Percentiles rank a stretch among this genome's conserved stretches.
Evolutionary conservation across 2,329 filamentous ascomycete species (phyloP).

Genomic region (Aspergillus terreus): DNA sequence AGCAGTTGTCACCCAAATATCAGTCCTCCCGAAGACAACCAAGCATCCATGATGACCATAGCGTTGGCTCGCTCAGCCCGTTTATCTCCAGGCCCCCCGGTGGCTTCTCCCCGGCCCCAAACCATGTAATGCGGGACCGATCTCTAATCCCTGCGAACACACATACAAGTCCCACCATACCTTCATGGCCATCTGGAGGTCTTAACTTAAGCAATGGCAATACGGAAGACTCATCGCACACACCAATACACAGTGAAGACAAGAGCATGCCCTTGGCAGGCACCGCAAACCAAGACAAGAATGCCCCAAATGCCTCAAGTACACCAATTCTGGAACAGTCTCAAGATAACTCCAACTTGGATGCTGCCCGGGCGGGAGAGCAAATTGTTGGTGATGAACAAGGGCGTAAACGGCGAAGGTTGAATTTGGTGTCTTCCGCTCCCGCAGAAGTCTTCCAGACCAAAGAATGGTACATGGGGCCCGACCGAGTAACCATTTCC

Average conservation of each 20-base stretch:
- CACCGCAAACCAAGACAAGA: no score
- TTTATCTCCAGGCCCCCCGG: not conserved
- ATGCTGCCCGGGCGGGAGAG: constrained; percentile 18
- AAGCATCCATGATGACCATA: not conserved
- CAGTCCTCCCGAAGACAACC: constrained; percentile 16
- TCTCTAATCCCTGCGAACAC: not conserved
- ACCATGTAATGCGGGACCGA: not conserved
- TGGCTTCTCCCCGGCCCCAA: not conserved
- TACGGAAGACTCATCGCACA: no score
- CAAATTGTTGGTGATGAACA: constrained; percentile 20
- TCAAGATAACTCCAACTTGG: not conserved
- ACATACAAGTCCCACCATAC: not conserved
- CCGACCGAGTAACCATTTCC: constrained; percentile 33
- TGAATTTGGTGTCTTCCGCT: constrained; percentile 15
- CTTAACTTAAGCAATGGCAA: not conserved
- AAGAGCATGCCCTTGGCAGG: no score
- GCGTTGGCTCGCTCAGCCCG: not conserved
- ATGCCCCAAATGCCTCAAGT: not conserved
- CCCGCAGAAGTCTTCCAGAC: not conserved
- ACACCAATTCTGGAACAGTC: not conserved
- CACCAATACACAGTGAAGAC: no score
- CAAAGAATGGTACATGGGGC: constrained; percentile 37
- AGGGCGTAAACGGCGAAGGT: constrained; percentile 29
- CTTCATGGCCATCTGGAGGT: not conserved
- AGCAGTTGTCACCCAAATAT: constrained; percentile 51